Percentiles rank a stretch among this genome's conserved stretches.
Evolutionary conservation across 371 early-diverging fungal genomes (phyloP).

Genomic region (Choanephora cucurbitarum): DNA sequence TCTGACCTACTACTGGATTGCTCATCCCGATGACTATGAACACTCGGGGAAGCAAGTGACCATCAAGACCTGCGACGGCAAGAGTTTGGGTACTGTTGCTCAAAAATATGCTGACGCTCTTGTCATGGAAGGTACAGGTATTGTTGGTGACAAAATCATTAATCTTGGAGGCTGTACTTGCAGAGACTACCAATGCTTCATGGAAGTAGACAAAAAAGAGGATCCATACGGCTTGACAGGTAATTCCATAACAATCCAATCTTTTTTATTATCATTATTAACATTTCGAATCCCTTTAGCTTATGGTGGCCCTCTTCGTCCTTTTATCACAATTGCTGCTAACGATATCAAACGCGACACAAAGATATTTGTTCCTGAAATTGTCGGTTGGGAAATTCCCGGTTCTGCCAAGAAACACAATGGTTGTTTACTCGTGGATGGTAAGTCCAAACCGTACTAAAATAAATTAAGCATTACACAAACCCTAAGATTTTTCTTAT

Average conservation of each 20-base stretch:
- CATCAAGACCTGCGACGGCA: slow-evolving; percentile 47
- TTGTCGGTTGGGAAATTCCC: slow-evolving; percentile 50
- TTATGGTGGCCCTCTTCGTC: slow-evolving; percentile 47
- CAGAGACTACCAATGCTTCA: slow-evolving; percentile 49
- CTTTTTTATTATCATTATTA: not conserved
- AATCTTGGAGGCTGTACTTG: slow-evolving; percentile 55
- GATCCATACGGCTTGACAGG: slow-evolving; percentile 52
- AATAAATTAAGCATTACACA: not conserved
- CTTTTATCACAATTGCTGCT: slow-evolving; percentile 46
- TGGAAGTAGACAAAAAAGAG: slow-evolving; percentile 40
- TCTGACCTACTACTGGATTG: slow-evolving; percentile 58
- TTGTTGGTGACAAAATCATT: slow-evolving; percentile 42
- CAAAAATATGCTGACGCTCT: slow-evolving; percentile 50
- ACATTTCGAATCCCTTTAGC: slow-evolving; percentile 12
- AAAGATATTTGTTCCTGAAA: slow-evolving; percentile 50
- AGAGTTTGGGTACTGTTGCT: slow-evolving; percentile 42
- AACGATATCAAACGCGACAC: slow-evolving; percentile 49
- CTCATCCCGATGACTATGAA: slow-evolving; percentile 36
- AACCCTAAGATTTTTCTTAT: not conserved
- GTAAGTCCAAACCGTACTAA: slow-evolving; percentile 16
- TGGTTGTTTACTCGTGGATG: slow-evolving; percentile 54
- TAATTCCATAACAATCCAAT: no score
- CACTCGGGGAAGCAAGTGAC: slow-evolving; percentile 32
- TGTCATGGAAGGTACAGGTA: slow-evolving; percentile 56
- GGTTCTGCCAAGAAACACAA: slow-evolving; percentile 48